These are phyloP conservation scores for Taphrina flavorubra DNA, from an alignment of 1,139 yeast genomes.

Conservation along the genomic window DNA sequence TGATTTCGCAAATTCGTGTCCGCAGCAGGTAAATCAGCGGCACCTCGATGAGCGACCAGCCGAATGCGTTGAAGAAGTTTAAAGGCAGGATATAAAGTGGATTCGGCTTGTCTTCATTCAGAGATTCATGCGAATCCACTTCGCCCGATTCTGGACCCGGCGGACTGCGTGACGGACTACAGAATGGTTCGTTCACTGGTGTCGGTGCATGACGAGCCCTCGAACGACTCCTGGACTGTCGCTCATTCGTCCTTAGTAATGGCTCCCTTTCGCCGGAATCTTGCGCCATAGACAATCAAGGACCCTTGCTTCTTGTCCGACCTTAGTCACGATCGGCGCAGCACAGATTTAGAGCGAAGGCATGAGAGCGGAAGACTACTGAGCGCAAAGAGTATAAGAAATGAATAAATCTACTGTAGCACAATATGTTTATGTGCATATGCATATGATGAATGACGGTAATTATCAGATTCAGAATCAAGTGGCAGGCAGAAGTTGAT, in stretches of 20 bases:
- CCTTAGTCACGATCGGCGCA: too few relatives aligned
- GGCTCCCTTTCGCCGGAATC: constrained; percentile 1
- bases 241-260: constrained; percentile 7
- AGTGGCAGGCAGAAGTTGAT: too few relatives aligned
- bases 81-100: constrained; percentile 38
- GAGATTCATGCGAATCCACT: not conserved
- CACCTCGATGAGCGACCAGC: constrained; percentile 42
- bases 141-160: not conserved
- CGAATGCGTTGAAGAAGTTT: constrained; percentile 42
- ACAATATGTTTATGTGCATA: too few relatives aligned
- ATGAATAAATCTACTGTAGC: too few relatives aligned
- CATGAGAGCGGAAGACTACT: too few relatives aligned
- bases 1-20: constrained; percentile 34
- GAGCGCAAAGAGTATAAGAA: too few relatives aligned
- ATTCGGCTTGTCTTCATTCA: constrained; percentile 12
- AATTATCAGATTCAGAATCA: too few relatives aligned
- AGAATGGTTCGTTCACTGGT: constrained; percentile 15
- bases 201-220: constrained; percentile 5
- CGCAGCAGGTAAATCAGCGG: constrained; percentile 42
- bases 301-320: too few relatives aligned
- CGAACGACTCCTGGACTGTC: constrained; percentile 11
- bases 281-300: not conserved
- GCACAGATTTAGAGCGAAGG: too few relatives aligned
- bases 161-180: constrained; percentile 24
- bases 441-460: too few relatives aligned